Conservation (phyloP, 257 asterid species). For the Rehmannia glutinosa region DNA sequence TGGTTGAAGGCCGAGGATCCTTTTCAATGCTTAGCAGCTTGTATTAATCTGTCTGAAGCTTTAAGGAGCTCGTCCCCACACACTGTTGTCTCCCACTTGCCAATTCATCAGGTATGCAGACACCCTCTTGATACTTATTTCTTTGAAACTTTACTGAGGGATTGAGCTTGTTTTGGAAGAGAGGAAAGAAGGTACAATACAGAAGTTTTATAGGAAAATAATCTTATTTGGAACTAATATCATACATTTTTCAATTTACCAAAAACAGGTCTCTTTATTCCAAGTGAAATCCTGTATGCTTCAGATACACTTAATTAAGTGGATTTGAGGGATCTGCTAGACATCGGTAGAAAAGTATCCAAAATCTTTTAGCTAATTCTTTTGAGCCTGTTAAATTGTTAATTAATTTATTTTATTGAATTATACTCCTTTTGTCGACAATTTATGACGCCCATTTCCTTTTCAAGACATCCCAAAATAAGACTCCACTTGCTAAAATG, state of each 20-base stretch:
- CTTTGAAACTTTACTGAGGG: neutral
- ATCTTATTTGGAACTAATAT: neutral
- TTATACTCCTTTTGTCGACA: neutral
- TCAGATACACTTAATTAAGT: neutral
- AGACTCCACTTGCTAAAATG: neutral
- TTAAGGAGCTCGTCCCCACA: conserved; percentile 76
- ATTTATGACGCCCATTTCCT: neutral
- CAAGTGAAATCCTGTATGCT: neutral
- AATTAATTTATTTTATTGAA: neutral
- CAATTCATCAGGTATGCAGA: conserved; percentile 80
- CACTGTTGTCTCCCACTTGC: conserved; percentile 80
- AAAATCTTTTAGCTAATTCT: neutral
- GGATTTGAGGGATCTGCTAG: neutral
- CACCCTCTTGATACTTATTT: neutral
- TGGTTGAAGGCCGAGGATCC: conserved; percentile 97
- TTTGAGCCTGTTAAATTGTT: neutral
- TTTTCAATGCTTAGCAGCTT: conserved; percentile 93
- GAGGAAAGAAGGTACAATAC: neutral
- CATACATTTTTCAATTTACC: neutral
- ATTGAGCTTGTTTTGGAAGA: neutral
- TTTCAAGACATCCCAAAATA: neutral
- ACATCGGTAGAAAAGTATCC: neutral
- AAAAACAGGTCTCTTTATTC: neutral
- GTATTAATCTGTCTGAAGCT: conserved; percentile 84
- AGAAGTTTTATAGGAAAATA: neutral